phyloP scores from a whole-genome alignment of 371 early-diverging fungal species.

The Blakeslea trispora region DNA sequence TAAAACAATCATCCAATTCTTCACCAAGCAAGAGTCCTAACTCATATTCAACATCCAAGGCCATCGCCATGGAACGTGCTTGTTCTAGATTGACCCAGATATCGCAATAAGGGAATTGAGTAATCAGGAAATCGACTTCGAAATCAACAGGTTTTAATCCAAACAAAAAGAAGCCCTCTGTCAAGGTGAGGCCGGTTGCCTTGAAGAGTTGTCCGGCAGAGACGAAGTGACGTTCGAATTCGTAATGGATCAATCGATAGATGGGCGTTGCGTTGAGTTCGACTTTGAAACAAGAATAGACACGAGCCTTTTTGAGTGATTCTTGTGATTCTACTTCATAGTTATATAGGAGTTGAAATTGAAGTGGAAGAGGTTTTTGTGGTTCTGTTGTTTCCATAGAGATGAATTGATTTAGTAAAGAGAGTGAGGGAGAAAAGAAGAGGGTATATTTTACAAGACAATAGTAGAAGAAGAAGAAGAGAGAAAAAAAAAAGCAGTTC shows the following conservation, averaged over 20 bases:
- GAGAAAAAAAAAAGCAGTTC: not conserved
- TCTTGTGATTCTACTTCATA: conserved; percentile 28
- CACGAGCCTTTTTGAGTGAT: conserved; percentile 23
- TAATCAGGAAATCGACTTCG: conserved; percentile 41
- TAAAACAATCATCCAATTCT: conserved; percentile 24
- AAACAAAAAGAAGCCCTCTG: conserved; percentile 47
- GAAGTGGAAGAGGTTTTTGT: conserved; percentile 18
- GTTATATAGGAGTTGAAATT: conserved; percentile 41
- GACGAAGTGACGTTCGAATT: conserved; percentile 37
- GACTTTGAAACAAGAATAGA: conserved; percentile 41
- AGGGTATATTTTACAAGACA: no score
- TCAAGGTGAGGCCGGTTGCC: conserved; percentile 43
- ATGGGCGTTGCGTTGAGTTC: conserved; percentile 35
- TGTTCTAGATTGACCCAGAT: conserved; percentile 40
- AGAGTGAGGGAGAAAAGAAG: no score
- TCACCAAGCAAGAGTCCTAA: conserved; percentile 20
- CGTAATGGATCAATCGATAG: conserved; percentile 41
- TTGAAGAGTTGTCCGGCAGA: conserved; percentile 47
- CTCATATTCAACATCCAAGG: conserved; percentile 32
- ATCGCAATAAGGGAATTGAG: conserved; percentile 46
- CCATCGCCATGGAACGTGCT: conserved; percentile 37
- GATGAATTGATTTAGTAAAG: no score
- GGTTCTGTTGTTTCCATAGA: conserved; percentile 7
- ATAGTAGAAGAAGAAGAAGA: not conserved
- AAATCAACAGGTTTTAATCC: conserved; percentile 34